These are phyloP conservation scores for Xanthoparmelia taractica DNA, from an alignment of 495 filamentous ascomycete genomes.

Conservation along the genomic window DNA sequence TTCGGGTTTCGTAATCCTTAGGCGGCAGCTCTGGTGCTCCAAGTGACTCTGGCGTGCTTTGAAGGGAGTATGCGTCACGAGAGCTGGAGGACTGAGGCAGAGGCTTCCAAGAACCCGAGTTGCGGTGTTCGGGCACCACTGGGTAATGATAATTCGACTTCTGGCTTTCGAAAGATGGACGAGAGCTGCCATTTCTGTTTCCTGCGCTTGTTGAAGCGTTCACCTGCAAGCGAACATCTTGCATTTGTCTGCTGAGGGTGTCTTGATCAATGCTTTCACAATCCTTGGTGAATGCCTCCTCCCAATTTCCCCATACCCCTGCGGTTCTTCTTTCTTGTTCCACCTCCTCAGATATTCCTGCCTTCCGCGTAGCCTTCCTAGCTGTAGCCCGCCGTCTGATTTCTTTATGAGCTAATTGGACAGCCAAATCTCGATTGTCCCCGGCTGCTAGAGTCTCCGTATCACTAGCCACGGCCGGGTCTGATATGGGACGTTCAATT, in stretches of 20 bases:
- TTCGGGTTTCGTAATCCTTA: conserved; percentile 35
- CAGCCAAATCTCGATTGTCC: conserved; percentile 67
- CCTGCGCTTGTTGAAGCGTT: conserved; percentile 20
- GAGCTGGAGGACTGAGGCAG: conserved; percentile 17
- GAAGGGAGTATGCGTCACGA: conserved; percentile 17
- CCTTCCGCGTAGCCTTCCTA: conserved; percentile 46
- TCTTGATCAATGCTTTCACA: conserved; percentile 32
- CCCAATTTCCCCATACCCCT: conserved; percentile 59
- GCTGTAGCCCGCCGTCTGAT: conserved; percentile 58
- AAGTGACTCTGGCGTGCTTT: conserved; percentile 30
- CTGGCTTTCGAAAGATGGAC: conserved; percentile 11
- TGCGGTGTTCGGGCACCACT: conserved; percentile 42
- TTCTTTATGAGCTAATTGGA: conserved; percentile 67
- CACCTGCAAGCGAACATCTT: conserved; percentile 32
- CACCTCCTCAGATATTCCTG: conserved; percentile 47
- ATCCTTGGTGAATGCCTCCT: conserved; percentile 28
- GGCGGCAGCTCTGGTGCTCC: conserved; percentile 44
- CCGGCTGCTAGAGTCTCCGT: conserved; percentile 55
- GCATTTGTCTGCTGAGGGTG: conserved; percentile 42
- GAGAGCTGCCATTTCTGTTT: conserved; percentile 14
- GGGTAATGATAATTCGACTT: conserved; percentile 45
- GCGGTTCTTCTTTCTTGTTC: conserved; percentile 50
- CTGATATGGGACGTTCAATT: conserved; percentile 27
- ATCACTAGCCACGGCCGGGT: conserved; percentile 37
- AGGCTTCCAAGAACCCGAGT: conserved; percentile 4